Conservation (phyloP, 2,329 filamentous ascomycete genomes). For the Pseudogymnoascus pannorum region DNA sequence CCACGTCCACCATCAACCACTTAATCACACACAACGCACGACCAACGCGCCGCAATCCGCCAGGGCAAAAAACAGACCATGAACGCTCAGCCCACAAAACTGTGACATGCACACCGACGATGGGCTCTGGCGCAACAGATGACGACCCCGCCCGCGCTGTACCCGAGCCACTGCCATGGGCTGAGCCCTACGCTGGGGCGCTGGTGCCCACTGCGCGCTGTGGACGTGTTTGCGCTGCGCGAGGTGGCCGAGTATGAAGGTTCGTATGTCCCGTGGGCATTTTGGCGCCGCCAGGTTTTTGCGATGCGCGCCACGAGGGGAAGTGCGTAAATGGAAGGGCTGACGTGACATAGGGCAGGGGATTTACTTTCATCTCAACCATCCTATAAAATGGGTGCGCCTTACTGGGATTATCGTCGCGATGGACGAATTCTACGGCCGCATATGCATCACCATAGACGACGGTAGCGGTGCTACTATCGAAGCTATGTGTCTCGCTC, state of each 20-base stretch:
- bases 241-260: conserved; percentile 47
- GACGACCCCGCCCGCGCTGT: conserved; percentile 33
- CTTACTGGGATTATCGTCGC: conserved; percentile 64
- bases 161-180: conserved; percentile 57
- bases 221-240: conserved; percentile 43
- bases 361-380: conserved; percentile 62
- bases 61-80: neutral
- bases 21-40: neutral
- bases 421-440: conserved; percentile 42
- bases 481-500: conserved; percentile 32
- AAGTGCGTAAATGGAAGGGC: neutral
- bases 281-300: too few relatives aligned
- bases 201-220: conserved; percentile 50
- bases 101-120: conserved; percentile 7
- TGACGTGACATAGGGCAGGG: conserved; percentile 39
- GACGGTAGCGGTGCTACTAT: conserved; percentile 57
- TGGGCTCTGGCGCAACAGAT: conserved; percentile 8
- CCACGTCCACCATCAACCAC: neutral
- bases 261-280: conserved; percentile 29
- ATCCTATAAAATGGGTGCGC: conserved; percentile 70
- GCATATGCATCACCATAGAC: conserved; percentile 51
- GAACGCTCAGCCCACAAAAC: neutral
- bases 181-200: conserved; percentile 52
- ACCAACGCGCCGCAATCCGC: neutral
- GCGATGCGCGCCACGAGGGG: too few relatives aligned